A percentile compares a stretch with the other conserved stretches of the same genome.
phyloP scores from a whole-genome alignment of 2,329 filamentous ascomycete genomes.

The Elsinoe arachidis region DNA sequence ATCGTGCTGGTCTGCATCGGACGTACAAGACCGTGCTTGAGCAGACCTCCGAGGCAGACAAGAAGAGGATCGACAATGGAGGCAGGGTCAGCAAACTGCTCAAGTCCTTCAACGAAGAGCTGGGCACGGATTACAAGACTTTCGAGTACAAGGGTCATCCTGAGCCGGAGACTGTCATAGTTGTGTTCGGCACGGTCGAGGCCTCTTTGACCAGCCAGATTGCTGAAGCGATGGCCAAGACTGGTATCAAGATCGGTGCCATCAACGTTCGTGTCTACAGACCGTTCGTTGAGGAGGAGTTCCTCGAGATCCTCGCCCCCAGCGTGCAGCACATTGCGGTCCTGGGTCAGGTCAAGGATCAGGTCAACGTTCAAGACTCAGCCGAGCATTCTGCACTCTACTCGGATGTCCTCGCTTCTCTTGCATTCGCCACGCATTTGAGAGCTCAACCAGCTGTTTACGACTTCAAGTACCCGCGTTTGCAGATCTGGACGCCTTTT shows the following conservation, averaged over 20 bases:
- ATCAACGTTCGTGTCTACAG: conserved; percentile 90
- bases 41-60: conserved; percentile 53
- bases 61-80: conserved; percentile 61
- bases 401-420: conserved; percentile 78
- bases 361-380: conserved; percentile 62
- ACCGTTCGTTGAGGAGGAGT: conserved; percentile 90
- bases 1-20: conserved; percentile 59
- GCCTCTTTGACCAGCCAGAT: conserved; percentile 78
- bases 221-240: conserved; percentile 59
- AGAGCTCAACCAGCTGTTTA: conserved; percentile 55
- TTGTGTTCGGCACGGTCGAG: conserved; percentile 89
- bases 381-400: conserved; percentile 79
- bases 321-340: conserved; percentile 71
- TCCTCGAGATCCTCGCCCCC: conserved; percentile 70
- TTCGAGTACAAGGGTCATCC: conserved; percentile 91
- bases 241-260: conserved; percentile 72
- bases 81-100: conserved; percentile 64
- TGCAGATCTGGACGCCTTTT: conserved; percentile 54
- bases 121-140: conserved; percentile 83
- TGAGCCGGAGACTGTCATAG: conserved; percentile 70
- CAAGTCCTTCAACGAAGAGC: conserved; percentile 73
- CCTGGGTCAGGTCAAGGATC: conserved; percentile 75
- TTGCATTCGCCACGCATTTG: conserved; percentile 68
- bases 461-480: conserved; percentile 84
- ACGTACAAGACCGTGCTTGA: conserved; percentile 59